Evolutionary conservation across 2,329 filamentous ascomycete species (phyloP), one percentile per base, ranked within the genome.

Genomic region (Huntiella moniliformis): DNA sequence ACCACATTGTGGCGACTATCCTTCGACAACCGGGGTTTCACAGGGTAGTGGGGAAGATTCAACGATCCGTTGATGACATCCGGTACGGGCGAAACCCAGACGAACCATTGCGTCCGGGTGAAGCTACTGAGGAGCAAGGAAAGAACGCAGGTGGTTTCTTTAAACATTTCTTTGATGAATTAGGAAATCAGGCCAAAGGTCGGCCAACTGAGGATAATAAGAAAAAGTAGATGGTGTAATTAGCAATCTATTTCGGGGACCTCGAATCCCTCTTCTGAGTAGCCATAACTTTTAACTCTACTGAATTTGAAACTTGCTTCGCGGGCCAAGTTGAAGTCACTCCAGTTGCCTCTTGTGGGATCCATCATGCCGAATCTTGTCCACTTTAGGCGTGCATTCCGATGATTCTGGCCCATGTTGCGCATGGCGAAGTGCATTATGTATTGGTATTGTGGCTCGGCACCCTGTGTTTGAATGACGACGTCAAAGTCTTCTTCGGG

Each of bases 361-460:
- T 28, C 22, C 10, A 28, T 28, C 22, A 28, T 28, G 5, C 22
- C 22, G 22, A 28, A 28, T 10, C 6, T 28, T 5, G 85, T 93
- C 88, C 91, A 98, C 0, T 67, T 64, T 43, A 98, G 63, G 62
- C 92, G 94, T 51, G 88, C 95, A 56, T 92, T 94, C 57, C 77
- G 75, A 1, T 67, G 64, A 0, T 69, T 71, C 52, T 69, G 72
- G 10, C 74, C 71, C 0, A 78, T 73, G 52, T 69, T 77, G 1
- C 74, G 74, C 28, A 96, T 59, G 4, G 72, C 67, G 28, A 98
- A 61, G 49, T 88, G 78, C 74, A 96, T 79, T 39, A 79, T 74
- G 59, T 91, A 94, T 51, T 79, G 73, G 61, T 96, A 96, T 61
- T 86, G 85, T 13, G 63, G 61, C 11, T 73, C 73, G 1, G 78